Percentiles rank a stretch among this genome's conserved stretches.
phyloP scores from a whole-genome alignment of 768 basidiomycete species.

The Naganishia onofrii region DNA sequence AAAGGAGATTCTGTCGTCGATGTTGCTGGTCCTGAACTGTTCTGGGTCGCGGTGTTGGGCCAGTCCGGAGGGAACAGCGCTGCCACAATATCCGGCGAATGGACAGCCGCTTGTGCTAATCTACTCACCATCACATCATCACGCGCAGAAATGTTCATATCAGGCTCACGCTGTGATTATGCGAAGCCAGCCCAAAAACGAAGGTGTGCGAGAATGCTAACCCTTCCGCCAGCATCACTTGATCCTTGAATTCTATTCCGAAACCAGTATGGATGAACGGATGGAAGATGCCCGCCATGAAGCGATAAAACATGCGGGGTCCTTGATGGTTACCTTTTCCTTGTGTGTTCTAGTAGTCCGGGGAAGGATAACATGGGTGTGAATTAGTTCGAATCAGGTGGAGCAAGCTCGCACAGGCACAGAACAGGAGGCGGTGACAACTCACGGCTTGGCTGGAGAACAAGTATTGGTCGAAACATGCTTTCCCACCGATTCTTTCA shows the following conservation, averaged over 20 bases:
- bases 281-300: constrained; percentile 40
- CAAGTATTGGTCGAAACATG: constrained; percentile 37
- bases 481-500: constrained; percentile 33
- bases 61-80: constrained; percentile 31
- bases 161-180: too few relatives aligned
- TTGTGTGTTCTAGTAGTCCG: neutral
- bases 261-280: constrained; percentile 44
- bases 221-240: constrained; percentile 42
- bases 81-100: constrained; percentile 29
- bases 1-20: neutral
- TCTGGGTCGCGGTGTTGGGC: constrained; percentile 20
- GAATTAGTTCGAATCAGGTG: neutral
- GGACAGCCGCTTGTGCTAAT: constrained; percentile 40
- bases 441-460: constrained; percentile 36
- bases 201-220: neutral
- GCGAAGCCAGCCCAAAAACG: neutral
- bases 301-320: constrained; percentile 38
- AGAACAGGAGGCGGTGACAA: constrained; percentile 2
- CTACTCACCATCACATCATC: neutral
- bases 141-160: neutral
- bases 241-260: constrained; percentile 44
- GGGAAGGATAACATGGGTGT: neutral
- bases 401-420: neutral
- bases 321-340: constrained; percentile 23
- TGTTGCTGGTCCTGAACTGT: neutral